These are phyloP conservation scores for Pyricularia sp. DNA, from an alignment of 2,329 filamentous ascomycete species.

Conservation along the genomic window DNA sequence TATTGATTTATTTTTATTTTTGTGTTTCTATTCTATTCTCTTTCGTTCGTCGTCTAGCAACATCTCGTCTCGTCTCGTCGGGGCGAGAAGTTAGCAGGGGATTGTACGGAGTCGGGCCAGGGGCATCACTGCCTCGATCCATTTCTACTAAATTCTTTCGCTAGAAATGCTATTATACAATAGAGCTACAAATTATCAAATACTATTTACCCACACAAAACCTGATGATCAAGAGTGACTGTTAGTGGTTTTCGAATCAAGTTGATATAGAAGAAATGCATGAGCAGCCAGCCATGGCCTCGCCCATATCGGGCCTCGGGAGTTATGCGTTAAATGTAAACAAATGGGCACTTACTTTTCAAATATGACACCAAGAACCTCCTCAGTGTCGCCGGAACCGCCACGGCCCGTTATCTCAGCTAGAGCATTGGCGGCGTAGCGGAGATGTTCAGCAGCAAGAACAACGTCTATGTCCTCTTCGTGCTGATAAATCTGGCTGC, in stretches of 20 bases:
- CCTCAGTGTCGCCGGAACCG: conserved; percentile 80
- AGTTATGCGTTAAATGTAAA: background rate
- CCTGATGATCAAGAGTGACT: conserved; percentile 13
- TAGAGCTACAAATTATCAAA: background rate
- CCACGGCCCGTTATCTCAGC: conserved; percentile 79
- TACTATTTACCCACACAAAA: conserved; percentile 34
- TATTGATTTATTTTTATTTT: background rate
- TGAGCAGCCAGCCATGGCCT: background rate
- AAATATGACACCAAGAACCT: conserved; percentile 91
- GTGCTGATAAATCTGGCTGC: background rate
- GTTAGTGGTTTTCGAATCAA: background rate
- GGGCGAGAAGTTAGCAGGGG: background rate
- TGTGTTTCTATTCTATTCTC: too few species aligned
- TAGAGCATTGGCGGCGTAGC: conserved; percentile 67
- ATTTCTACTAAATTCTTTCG: conserved; percentile 1
- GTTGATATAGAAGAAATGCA: background rate
- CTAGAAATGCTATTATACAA: background rate
- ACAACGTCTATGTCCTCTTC: conserved; percentile 53
- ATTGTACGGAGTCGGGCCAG: background rate
- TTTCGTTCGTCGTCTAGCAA: background rate
- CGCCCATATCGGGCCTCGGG: too few species aligned
- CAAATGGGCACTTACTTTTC: conserved; percentile 68
- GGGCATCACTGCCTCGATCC: background rate
- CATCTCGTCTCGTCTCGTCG: background rate
- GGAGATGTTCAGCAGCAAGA: conserved; percentile 76